Evolutionary conservation across 148 eudicot genomes (phyloP), one percentile per base, ranked within the genome.

Genomic region (Tetragonia tetragonoides): DNA sequence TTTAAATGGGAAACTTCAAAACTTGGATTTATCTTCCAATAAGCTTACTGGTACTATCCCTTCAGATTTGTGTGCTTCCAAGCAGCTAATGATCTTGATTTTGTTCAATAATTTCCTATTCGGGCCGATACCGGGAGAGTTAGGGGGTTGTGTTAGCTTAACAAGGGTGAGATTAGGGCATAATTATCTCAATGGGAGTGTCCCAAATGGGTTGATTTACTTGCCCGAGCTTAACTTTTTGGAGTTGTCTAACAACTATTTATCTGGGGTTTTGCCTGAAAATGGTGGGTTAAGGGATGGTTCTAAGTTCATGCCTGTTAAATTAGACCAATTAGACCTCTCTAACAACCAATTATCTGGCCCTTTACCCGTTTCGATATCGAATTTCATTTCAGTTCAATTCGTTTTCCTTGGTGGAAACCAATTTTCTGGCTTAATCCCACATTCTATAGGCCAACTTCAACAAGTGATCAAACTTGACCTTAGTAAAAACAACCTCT

Each of bases 31-130:
- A 85, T 96, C 99, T 15, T 88, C 97, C 7, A 96, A 96, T 59
- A 96, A 96, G 87, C 95, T 96, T 71, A 96, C 99, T 15, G 97
- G 99, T 87, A 88, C 88, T 37, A 90, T 96, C 83, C 99, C 99
- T 63, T 80, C 82, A 40, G 56, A 88, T 76, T 88, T 96, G 84
- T 96, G 99, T 85, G 86, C 81, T n/a, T 89, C 90, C 1, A 83
- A 75, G 67, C 88, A 84, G 66, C 89, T 96, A 46, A 87, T 75
- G 60, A 80, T 85, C 64, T 75, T 96, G 73, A 96, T 96, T 47
- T 90, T 96, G 47, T 81, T 84, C 15, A 89, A 79, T 44, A 96
- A 96, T 72, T 96, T 93, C 74, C 87, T 96, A 3, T 96, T 96
- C 61, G 99, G 99, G 14, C 78, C 93, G 0, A 89, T 96, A 4